Conservation (phyloP, 2,329 filamentous ascomycete species). For the Kalmusia sp. region DNA sequence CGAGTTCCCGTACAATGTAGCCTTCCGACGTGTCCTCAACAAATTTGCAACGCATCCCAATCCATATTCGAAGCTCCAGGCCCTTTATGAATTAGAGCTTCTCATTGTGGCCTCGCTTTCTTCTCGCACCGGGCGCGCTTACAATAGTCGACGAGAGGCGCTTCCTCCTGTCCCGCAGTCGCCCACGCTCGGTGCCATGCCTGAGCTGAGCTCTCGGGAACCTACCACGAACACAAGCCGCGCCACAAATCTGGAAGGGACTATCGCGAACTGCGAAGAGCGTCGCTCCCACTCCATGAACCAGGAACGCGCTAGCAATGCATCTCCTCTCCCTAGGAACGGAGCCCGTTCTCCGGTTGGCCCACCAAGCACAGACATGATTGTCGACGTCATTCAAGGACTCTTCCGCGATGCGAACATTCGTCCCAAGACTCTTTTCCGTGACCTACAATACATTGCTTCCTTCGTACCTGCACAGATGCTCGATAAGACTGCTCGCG, state of each 20-base stretch:
- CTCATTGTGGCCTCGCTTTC: constrained; percentile 79
- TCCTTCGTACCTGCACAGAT: constrained; percentile 65
- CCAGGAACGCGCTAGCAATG: constrained; percentile 39
- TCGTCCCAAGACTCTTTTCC: constrained; percentile 56
- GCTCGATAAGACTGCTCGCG: constrained; percentile 64
- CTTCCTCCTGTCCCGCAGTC: constrained; percentile 53
- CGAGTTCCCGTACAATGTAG: constrained; percentile 80
- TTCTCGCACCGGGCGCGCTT: constrained; percentile 58
- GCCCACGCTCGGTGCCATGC: constrained; percentile 53
- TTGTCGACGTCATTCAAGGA: constrained; percentile 51
- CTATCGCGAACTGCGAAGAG: constrained; percentile 74
- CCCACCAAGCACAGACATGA: constrained; percentile 51
- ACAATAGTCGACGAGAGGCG: constrained; percentile 48
- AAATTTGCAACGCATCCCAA: constrained; percentile 92
- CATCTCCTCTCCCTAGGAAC: constrained; percentile 47
- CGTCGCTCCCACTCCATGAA: constrained; percentile 66
- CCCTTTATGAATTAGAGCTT: constrained; percentile 81
- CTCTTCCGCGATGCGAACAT: constrained; percentile 55
- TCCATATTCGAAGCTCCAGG: constrained; percentile 83
- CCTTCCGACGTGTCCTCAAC: constrained; percentile 79
- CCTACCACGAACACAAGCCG: constrained; percentile 50
- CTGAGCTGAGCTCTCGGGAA: constrained; percentile 54
- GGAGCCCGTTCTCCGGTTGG: constrained; percentile 46
- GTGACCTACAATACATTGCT: constrained; percentile 63
- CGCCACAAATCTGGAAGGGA: constrained; percentile 65